Base-by-base conservation (phyloP, 2,329 filamentous ascomycete species). In the Neophaeococcomyces aloes region DNA sequence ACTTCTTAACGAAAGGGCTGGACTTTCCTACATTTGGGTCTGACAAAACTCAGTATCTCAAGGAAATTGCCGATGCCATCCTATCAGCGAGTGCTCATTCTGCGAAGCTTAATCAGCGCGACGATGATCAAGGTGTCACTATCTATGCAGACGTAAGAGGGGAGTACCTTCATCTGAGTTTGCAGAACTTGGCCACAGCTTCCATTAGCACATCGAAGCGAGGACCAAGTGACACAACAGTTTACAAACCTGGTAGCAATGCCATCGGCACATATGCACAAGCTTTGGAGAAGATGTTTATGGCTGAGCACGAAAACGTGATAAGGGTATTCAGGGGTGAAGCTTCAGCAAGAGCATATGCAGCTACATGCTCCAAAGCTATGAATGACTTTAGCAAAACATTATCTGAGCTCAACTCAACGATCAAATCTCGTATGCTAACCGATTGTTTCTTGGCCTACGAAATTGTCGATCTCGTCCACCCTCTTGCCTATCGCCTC, bases 401-500 rank as follows among this genome's bases (percentile, higher is more conserved):
- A 0, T 65, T 96, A 42, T 78, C 84, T 21, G 89, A 96, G 57
- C 72, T 98, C 25, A 95, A 96, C 61, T 74, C 77, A 38, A 88
- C 95, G 57, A 87, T 96, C 63, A 87, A 88, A 59, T 69, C 75
- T 31, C 88, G 95, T 58, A 68, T 95, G 30, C 76, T 79, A 53
- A 94, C 86, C 0, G 91, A 98, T 61, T 96, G 89, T 63, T 96
- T 86, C 61, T 74, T 98, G 38, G 87, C 87, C 6, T 98, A 94
- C 61, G 91, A 98, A 60, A 85, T 96, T 25, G 85, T 93, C 25
- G 89, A 94, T 56, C 85, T 95, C 48, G 78, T 96, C 36, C 84
- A 86, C 1, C 75, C 75, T 10, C 72, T 94, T 37, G 87, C 86
- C 2, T 81, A 80, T 44, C 80, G 82, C 30, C 68, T 98, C 3